Base-by-base conservation (phyloP, 108 stramenopile species). In the Cylindrotheca fusiformis region DNA sequence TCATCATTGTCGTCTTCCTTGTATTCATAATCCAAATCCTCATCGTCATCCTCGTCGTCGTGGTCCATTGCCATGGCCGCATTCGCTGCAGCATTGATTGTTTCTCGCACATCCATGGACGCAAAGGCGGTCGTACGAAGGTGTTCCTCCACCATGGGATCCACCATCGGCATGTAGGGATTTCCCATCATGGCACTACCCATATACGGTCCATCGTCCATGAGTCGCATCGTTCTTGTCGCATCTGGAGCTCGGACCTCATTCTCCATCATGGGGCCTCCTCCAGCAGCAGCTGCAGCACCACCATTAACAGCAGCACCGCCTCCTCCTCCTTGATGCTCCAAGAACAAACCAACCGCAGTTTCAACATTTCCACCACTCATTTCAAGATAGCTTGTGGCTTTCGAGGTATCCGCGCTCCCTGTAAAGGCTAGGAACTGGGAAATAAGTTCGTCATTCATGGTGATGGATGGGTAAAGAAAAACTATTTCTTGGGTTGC, bases 161-260 rank as follows among this genome's bases (percentile, higher is more conserved):
- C 54, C 75, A 76, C 62, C 23, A 59, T 3, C 26, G 24, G 44
- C 59, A 63, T 67, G 47, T 60, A 31, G 4, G 66, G 64, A 27
- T 18, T 50, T 22, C 48, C 29, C 32, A 27, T 31, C 65, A 71
- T 68, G 10, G 14, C 14, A 14, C 36, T 41, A 41, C 51, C 56
- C 72, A 78, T 69, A 33, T 51, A 32, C 51, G 76, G 56, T 48
- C 74, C 67, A 32, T 75, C 79, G 45, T 86, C 93, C 60, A 94
- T 78, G 21, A 94, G 76, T 12, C 93, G 78, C 89, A 94, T 90
- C 54, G 85, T 87, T 8, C 80, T 83, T 4, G 89, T 87, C 24
- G 75, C 75, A 76, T 94, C 93, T 17, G 93, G 93, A 10, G 93
- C 93, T n/a, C 93, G 83, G 12, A 94, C 75, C 6, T 68, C 65